Conservation (phyloP, 164 flowering plant species). For the Magnolia officinalis region DNA sequence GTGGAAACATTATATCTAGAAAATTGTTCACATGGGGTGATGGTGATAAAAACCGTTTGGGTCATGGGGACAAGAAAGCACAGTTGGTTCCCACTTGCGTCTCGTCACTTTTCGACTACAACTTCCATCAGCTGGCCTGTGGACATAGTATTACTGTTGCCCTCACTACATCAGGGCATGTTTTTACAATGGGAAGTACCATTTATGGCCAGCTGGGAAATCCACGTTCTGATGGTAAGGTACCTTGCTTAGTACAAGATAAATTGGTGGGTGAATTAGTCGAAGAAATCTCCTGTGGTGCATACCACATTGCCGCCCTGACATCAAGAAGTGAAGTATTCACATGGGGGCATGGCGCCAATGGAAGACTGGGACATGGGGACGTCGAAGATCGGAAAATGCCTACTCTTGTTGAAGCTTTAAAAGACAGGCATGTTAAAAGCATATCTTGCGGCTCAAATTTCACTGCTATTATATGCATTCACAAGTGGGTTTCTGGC, state of each 20-base stretch:
- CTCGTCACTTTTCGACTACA: constrained; percentile 57
- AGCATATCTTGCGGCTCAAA: constrained; percentile 53
- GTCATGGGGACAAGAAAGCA: constrained; percentile 74
- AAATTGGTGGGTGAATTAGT: constrained; percentile 66
- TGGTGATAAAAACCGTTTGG: constrained; percentile 71
- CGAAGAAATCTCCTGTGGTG: constrained; percentile 74
- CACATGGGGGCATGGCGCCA: constrained; percentile 71
- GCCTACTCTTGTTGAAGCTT: constrained; percentile 52
- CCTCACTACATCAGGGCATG: constrained; percentile 73
- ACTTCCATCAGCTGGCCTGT: constrained; percentile 72
- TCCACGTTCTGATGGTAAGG: constrained; percentile 55
- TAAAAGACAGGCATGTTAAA: constrained; percentile 47
- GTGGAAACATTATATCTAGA: constrained; percentile 33
- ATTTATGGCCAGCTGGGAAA: constrained; percentile 74
- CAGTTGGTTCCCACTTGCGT: constrained; percentile 65
- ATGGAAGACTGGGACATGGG: constrained; percentile 64
- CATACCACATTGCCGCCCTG: constrained; percentile 68
- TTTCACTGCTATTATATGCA: constrained; percentile 50
- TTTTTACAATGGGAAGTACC: constrained; percentile 69
- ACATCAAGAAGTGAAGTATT: constrained; percentile 71
- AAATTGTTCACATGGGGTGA: constrained; percentile 93
- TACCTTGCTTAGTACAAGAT: constrained; percentile 69
- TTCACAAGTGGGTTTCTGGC: constrained; percentile 53
- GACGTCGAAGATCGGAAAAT: constrained; percentile 46
- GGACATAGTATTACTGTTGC: constrained; percentile 70